Conservation (phyloP, 2,329 filamentous ascomycete genomes). For the Pyrenochaeta sp. region DNA sequence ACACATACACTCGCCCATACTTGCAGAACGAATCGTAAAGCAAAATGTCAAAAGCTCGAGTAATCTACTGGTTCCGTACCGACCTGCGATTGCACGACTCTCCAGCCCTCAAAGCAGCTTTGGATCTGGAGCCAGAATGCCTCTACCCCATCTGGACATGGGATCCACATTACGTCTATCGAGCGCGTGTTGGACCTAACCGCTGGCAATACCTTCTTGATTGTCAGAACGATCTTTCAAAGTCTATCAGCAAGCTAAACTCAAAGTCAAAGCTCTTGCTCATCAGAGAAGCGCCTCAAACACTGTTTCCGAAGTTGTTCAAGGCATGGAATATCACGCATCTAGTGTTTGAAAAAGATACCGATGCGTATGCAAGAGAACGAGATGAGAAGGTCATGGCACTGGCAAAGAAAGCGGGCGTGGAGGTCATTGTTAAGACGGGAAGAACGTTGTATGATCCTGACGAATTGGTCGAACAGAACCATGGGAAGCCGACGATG, state of each 20-base stretch:
- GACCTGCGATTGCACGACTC: conserved; percentile 81
- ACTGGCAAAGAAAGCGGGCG: conserved; percentile 70
- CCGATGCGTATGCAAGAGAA: conserved; percentile 73
- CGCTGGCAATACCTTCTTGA: conserved; percentile 78
- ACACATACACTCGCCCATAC: neutral
- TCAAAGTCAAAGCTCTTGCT: conserved; percentile 75
- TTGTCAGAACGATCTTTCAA: conserved; percentile 75
- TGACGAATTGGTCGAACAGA: conserved; percentile 71
- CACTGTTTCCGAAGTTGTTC: conserved; percentile 75
- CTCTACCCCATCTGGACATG: conserved; percentile 82
- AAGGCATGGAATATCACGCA: conserved; percentile 77
- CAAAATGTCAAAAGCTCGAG: conserved; percentile 57
- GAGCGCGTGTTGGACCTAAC: conserved; percentile 73
- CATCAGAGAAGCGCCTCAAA: conserved; percentile 75
- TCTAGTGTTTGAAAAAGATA: conserved; percentile 81
- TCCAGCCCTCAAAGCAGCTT: conserved; percentile 74
- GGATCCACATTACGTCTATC: conserved; percentile 83
- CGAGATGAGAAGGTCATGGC: conserved; percentile 68
- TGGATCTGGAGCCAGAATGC: conserved; percentile 72
- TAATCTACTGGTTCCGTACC: conserved; percentile 82
- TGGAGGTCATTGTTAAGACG: conserved; percentile 69
- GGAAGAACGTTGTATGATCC: conserved; percentile 79
- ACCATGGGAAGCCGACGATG: conserved; percentile 77
- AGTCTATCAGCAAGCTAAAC: conserved; percentile 73
- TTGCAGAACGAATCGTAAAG: neutral